Conservation (phyloP, 1,284 basidiomycete genomes). For the Abortiporus biennis region DNA sequence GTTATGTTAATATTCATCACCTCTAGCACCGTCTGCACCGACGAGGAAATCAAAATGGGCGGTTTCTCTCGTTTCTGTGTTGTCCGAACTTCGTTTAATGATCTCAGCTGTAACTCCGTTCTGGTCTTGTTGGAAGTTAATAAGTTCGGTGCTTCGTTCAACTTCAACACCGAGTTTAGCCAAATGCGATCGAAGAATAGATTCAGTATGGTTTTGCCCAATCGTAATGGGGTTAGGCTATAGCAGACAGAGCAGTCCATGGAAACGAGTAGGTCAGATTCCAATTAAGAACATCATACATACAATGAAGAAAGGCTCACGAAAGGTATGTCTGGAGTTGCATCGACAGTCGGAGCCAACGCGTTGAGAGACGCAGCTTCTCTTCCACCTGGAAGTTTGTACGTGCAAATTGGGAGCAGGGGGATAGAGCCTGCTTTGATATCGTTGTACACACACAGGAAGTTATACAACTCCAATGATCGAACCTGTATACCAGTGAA, state of each 20-base stretch:
- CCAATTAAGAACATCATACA: conserved; percentile 5
- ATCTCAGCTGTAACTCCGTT: conserved; percentile 17
- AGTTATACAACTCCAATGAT: conserved; percentile 15
- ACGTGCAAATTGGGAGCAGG: conserved; percentile 9
- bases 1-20: too few relatives aligned
- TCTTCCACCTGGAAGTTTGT: conserved; percentile 13
- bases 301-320: too few relatives aligned
- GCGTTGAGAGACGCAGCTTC: conserved; percentile 9
- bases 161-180: conserved; percentile 18
- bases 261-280: background rate
- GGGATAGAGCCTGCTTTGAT: background rate
- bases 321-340: conserved; percentile 16
- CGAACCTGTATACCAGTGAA: conserved; percentile 14
- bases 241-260: background rate
- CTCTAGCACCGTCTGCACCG: conserved; percentile 32
- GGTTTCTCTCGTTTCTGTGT: conserved; percentile 8
- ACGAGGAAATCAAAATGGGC: conserved; percentile 22
- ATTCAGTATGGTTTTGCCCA: conserved; percentile 15
- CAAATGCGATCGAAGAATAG: conserved; percentile 24
- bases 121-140: conserved; percentile 18
- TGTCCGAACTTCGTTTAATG: conserved; percentile 7
- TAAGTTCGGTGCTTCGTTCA: conserved; percentile 24
- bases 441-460: conserved; percentile 14
- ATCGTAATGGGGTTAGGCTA: background rate
- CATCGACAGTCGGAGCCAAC: conserved; percentile 4